phyloP scores from a whole-genome alignment of 1,139 yeast genomes.

The Kazachstania sp. region DNA sequence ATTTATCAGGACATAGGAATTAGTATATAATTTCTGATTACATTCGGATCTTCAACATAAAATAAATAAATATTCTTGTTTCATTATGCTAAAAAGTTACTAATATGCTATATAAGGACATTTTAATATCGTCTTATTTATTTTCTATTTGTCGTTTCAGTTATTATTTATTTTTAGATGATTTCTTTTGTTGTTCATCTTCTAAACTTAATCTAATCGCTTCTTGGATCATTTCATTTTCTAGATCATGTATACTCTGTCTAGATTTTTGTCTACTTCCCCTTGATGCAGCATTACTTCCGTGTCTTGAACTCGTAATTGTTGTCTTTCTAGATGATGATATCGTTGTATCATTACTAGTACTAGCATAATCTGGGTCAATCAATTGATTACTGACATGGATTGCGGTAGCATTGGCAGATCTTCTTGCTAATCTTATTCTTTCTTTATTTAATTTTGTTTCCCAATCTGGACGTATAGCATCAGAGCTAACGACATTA shows the following conservation, averaged over 20 bases:
- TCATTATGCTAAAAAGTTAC: not conserved
- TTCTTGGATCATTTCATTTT: conserved; percentile 75
- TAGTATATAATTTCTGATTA: too few species aligned
- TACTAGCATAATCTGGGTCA: conserved; percentile 31
- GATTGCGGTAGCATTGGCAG: conserved; percentile 91
- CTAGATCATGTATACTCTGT: conserved; percentile 39
- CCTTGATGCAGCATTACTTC: conserved; percentile 7
- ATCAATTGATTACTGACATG: conserved; percentile 65
- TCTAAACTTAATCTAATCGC: conserved; percentile 66
- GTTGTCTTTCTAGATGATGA: conserved; percentile 6
- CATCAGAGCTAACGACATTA: conserved; percentile 53
- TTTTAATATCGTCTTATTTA: not conserved
- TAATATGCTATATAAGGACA: not conserved
- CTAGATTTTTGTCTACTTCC: conserved; percentile 7
- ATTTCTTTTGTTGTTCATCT: conserved; percentile 39
- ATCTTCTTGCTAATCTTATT: conserved; percentile 67
- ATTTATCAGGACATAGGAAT: too few species aligned
- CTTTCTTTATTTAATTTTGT: conserved; percentile 61
- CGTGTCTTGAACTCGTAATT: conserved; percentile 1
- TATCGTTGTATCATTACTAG: conserved; percentile 16
- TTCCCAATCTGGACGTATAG: conserved; percentile 91
- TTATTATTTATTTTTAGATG: not conserved
- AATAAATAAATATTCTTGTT: too few species aligned
- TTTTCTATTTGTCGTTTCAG: not conserved
- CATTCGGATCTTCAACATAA: too few species aligned